Evolutionary conservation across 306 rosid species (phyloP).

Genomic region (Corylus americana): DNA sequence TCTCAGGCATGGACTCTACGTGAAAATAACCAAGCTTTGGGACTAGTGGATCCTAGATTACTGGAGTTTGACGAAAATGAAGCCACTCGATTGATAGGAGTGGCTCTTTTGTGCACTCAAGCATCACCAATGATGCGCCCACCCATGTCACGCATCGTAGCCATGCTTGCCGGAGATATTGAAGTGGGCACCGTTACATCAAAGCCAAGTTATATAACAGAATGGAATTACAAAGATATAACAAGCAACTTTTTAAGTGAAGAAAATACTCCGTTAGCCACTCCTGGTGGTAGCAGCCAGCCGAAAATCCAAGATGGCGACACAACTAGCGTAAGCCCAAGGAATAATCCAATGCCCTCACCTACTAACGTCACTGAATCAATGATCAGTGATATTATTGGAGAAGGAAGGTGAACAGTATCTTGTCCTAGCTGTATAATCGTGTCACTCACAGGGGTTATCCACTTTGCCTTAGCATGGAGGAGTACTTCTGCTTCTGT

Average conservation of each 20-base stretch:
- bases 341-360: conserved; percentile 16
- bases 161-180: conserved; percentile 65
- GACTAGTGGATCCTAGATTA: conserved; percentile 50
- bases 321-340: not conserved
- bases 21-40: conserved; percentile 41
- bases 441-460: not conserved
- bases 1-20: conserved; percentile 66
- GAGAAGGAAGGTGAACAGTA: not conserved
- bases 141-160: conserved; percentile 68
- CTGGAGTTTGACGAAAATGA: conserved; percentile 44
- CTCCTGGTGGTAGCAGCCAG: conserved; percentile 29
- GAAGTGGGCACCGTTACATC: conserved; percentile 52
- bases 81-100: conserved; percentile 43
- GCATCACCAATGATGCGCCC: conserved; percentile 62
- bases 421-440: not conserved
- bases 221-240: conserved; percentile 58
- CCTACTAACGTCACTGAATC: conserved; percentile 18
- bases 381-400: not conserved
- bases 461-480: not conserved
- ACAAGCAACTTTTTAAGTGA: conserved; percentile 21
- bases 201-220: conserved; percentile 63
- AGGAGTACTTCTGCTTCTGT: too few species aligned
- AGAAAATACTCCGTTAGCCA: conserved; percentile 28
- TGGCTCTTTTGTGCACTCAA: conserved; percentile 68
- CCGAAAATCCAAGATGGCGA: conserved; percentile 37